Evolutionary conservation across 1,284 basidiomycete species (phyloP), one percentile per base, ranked within the genome.

Genomic region (Cutaneotrichosporon spelunceum): DNA sequence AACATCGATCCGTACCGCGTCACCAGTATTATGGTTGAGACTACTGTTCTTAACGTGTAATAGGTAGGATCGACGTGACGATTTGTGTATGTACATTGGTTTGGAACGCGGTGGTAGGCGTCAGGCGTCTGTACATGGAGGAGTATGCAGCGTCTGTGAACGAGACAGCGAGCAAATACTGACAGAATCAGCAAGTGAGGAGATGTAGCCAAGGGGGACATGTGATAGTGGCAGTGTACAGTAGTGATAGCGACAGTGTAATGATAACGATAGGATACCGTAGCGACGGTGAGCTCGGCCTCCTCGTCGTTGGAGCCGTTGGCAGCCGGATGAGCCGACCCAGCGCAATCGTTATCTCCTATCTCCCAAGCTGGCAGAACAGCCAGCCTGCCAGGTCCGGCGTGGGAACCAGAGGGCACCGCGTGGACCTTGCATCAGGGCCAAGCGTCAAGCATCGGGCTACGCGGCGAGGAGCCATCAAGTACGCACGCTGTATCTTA

Each of bases 1-100:
- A 99, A 99, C 85, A 91, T 97, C 71, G 91, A 94, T 79, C 90
- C 91, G 33, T 94, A 93, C 79, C 88, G 88, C 66, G 70, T 75
- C 57, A 72, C 90, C 42, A 79, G 84, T 72, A 96, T 95, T 80
- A 89, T 98, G 69, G 90, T 94, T 66, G 91, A 96, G 84, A 97
- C 95, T 58, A 94, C 91, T 36, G 71, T 82, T 53, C 75, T 79
- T 64, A 70, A 73, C 67, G 45, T 23, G 45, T 62, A 58, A 33
- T 58, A 49, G 56, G 36, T 48, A 29, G 36, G 33, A 14, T n/a
- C 4, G 14, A 29, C 13, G 16, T 42, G 19, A n/a, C 39, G 30
- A 19, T 53, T 45, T 53, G 48, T 59, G 55, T 59, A 57, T 64
- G 58, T 57, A 58, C 30, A n/a, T 57, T 44, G 50, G 53, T 34